Base-by-base conservation (phyloP, 306 rosid species). In the Clitoria ternatea region DNA sequence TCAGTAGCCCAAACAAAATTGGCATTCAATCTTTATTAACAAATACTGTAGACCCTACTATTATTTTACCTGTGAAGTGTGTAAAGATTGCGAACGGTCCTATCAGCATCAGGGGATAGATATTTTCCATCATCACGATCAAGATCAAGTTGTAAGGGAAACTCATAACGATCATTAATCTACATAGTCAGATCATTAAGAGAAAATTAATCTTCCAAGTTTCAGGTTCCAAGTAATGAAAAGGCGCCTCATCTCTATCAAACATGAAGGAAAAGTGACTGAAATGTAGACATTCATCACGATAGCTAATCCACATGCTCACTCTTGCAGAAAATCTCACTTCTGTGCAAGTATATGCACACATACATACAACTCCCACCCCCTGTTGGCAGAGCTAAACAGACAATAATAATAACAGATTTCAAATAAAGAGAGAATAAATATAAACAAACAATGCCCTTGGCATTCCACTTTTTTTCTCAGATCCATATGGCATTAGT, bases 161-260 rank as follows among this genome's bases (percentile, higher is more conserved):
- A 92, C 88, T 92, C 98, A 83, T 92, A 92, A 36, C 91, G 96
- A 70, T 92, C 98, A 70, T 92, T 90, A 39, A 92, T 92, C 98
- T 92, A 82, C 76, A 54, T 20, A 50, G 33, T 19, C 33, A 37
- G 52, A 66, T 20, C 61, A 29, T 7, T 8, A 63, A 74, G 19
- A 80, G 69, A 74, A 74, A n/a, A 61, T 62, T 37, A 43, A 55
- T 32, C 72, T 55, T 53, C 8, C 30, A n/a, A n/a, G n/a, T n/a
- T n/a, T n/a, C n/a, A n/a, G n/a, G n/a, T 55, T 53, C 8, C 30
- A 45, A 29, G 49, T 12, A 59, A 15, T 17, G 37, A 70, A 30
- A 57, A 7, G 30, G 61, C 47, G 49, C 14, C 22, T 3, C 45
- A 77, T 47, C 54, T 30, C 33, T 43, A 33, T 9, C 35, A 80